Conservation (phyloP, 208 protist genomes). For the Trypanosoma mega region DNA sequence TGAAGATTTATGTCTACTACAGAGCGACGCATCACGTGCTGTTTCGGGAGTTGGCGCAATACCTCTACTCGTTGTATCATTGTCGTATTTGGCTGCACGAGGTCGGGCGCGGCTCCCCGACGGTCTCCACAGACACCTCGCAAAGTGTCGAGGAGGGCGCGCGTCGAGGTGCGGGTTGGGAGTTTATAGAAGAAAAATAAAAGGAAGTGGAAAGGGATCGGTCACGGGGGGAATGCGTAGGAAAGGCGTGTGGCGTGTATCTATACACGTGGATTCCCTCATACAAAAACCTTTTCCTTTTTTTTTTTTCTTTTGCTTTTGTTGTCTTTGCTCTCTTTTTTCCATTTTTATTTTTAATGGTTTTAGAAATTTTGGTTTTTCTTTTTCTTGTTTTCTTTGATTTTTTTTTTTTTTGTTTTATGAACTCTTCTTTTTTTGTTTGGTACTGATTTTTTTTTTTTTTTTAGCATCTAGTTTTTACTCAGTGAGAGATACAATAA, state of each 20-base stretch:
- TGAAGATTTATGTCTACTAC: constrained; percentile 83
- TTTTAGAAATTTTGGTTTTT: constrained; percentile 4
- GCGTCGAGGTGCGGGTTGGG: no score
- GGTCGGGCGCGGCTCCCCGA: constrained; percentile 14
- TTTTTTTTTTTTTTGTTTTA: constrained; percentile 11
- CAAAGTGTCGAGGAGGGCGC: constrained; percentile 6
- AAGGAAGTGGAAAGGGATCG: no score
- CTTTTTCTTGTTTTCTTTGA: background rate
- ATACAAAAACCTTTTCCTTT: background rate
- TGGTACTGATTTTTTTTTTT: background rate
- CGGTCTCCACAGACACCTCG: constrained; percentile 10
- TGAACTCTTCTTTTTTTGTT: background rate
- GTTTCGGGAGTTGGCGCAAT: constrained; percentile 72
- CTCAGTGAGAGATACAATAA: constrained; percentile 4
- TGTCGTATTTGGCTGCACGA: constrained; percentile 81
- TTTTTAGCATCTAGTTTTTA: no score
- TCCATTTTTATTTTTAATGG: background rate
- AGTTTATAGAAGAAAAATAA: no score
- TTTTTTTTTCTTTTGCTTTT: constrained; percentile 9
- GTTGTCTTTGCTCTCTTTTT: no score
- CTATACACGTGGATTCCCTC: no score
- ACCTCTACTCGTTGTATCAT: constrained; percentile 67
- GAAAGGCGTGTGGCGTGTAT: no score
- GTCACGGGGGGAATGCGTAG: no score
- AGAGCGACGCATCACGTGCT: constrained; percentile 35